phyloP scores from a whole-genome alignment of 441 rosid genomes.

The Viola pubescens region DNA sequence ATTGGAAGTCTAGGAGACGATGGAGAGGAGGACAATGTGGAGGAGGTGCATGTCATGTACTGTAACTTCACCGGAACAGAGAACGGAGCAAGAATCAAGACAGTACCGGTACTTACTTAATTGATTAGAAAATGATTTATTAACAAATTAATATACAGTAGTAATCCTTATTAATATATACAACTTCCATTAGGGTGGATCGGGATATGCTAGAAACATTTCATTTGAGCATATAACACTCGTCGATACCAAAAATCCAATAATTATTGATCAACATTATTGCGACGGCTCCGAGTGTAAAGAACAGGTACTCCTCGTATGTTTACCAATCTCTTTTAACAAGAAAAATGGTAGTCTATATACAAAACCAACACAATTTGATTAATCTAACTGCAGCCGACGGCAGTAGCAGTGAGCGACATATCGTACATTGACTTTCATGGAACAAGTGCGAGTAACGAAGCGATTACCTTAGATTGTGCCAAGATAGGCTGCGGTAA shows the following conservation, averaged over 20 bases:
- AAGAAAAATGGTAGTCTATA: neutral
- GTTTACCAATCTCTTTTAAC: neutral
- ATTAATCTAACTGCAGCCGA: neutral
- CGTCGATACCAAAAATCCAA: neutral
- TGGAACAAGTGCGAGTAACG: neutral
- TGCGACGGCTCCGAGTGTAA: neutral
- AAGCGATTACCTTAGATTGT: neutral
- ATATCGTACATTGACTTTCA: neutral
- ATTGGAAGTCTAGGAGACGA: constrained; percentile 1
- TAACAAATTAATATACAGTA: too few species aligned
- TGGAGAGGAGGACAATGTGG: neutral
- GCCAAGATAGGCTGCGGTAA: neutral
- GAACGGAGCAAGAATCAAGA: constrained; percentile 9
- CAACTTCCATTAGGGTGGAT: neutral
- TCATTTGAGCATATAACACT: neutral
- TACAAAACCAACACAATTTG: neutral
- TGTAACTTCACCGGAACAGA: neutral
- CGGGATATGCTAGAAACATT: neutral
- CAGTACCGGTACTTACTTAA: neutral
- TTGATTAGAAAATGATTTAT: neutral
- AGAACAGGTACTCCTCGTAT: neutral
- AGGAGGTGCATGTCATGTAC: neutral
- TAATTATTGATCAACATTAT: neutral
- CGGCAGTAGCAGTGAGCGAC: neutral
- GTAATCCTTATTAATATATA: too few species aligned